Evolutionary conservation across 495 filamentous ascomycete species (phyloP).

Genomic region (Podospora conica): DNA sequence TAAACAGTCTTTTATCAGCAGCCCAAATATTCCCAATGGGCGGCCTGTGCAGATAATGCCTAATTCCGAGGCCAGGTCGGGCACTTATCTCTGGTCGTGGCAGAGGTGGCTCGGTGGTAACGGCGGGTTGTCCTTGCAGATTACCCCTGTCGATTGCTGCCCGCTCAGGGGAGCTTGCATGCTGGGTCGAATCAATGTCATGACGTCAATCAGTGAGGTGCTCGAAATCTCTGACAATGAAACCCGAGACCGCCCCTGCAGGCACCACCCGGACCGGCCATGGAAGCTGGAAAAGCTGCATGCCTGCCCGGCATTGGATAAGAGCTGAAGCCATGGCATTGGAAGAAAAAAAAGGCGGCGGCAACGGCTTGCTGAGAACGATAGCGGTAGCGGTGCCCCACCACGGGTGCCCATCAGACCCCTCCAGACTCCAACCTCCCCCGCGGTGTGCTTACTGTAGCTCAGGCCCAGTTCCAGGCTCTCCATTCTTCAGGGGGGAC

Average conservation of each 20-base stretch:
- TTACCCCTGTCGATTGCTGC: background rate
- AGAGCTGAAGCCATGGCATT: no score
- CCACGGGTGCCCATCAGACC: background rate
- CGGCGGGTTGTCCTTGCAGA: background rate
- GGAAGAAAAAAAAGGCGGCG: background rate
- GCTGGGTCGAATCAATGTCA: background rate
- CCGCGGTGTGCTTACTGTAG: background rate
- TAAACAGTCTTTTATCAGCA: no score
- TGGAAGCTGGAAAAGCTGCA: background rate
- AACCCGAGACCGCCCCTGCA: background rate
- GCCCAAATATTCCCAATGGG: no score
- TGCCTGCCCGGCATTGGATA: background rate
- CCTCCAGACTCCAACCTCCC: background rate
- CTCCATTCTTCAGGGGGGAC: background rate
- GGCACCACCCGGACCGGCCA: background rate
- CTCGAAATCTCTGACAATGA: background rate
- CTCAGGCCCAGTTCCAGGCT: background rate
- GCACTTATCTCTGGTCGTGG: background rate
- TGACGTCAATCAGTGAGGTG: background rate
- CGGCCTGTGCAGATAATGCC: no score
- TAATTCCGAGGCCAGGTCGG: background rate
- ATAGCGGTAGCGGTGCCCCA: background rate
- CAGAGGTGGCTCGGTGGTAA: background rate
- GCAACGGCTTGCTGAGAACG: background rate
- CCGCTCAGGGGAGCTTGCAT: background rate